A percentile compares a stretch with the other conserved stretches of the same genome.
Evolutionary conservation across 805 yeast genomes (phyloP).

Genomic region (Cyberlindnera samutprakarnensis): DNA sequence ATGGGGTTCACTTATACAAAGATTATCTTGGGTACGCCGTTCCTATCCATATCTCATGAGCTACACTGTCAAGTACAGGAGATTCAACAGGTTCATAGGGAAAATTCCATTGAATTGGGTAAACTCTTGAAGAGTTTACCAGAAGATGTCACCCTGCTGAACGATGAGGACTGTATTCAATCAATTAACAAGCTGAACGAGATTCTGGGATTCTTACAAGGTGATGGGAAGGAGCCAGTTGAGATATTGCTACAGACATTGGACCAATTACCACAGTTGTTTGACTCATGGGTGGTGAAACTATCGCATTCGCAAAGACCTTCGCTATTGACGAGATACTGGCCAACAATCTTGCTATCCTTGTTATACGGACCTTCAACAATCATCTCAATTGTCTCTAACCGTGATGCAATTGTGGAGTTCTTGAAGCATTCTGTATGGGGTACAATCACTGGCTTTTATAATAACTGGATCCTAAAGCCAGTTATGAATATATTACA

Average conservation of each 20-base stretch:
- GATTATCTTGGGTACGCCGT: slow-evolving; percentile 30
- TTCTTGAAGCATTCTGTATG: slow-evolving; percentile 55
- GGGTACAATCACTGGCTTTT: slow-evolving; percentile 61
- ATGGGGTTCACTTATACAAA: slow-evolving; percentile 2
- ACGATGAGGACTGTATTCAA: not conserved
- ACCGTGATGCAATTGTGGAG: slow-evolving; percentile 42
- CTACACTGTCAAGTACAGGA: slow-evolving; percentile 18
- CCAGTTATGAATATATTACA: slow-evolving; percentile 68
- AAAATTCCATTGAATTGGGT: slow-evolving; percentile 31
- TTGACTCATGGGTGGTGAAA: not conserved
- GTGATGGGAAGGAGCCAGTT: not conserved
- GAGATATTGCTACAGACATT: no score
- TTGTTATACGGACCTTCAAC: slow-evolving; percentile 48
- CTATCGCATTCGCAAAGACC: slow-evolving; percentile 26
- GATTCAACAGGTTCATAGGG: slow-evolving; percentile 17
- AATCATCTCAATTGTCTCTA: slow-evolving; percentile 34
- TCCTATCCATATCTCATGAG: slow-evolving; percentile 25
- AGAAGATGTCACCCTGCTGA: not conserved
- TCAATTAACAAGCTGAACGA: not conserved
- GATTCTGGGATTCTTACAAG: not conserved
- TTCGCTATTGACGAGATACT: slow-evolving; percentile 40
- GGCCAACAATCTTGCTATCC: slow-evolving; percentile 49
- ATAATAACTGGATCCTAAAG: slow-evolving; percentile 74
- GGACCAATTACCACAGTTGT: no score
- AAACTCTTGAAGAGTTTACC: slow-evolving; percentile 28